phyloP scores from a whole-genome alignment of 441 rosid genomes.

The Breynia disticha region DNA sequence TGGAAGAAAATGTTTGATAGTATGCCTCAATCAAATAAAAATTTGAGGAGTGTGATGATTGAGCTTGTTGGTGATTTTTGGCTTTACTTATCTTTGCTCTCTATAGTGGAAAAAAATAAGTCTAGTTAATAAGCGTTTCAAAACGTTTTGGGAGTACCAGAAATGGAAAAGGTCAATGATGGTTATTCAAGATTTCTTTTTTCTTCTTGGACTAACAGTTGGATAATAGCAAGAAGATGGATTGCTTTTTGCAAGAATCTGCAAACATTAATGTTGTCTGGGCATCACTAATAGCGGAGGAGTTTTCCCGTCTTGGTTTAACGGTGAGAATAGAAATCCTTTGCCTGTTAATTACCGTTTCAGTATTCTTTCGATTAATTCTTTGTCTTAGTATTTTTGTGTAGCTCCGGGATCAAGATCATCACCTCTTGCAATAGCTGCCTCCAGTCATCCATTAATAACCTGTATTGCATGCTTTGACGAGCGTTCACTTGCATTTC shows the following conservation, averaged over 20 bases:
- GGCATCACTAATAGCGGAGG: slow-evolving; percentile 87
- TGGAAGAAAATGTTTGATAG: too few relatives aligned
- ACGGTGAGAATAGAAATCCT: slow-evolving; percentile 47
- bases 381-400: slow-evolving; percentile 71
- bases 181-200: slow-evolving; percentile 20
- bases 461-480: slow-evolving; percentile 85
- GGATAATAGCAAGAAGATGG: slow-evolving; percentile 37
- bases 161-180: slow-evolving; percentile 9
- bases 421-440: slow-evolving; percentile 92
- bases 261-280: slow-evolving; percentile 77
- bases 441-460: slow-evolving; percentile 65
- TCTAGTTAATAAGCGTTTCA: slow-evolving; percentile 2
- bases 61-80: too few relatives aligned
- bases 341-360: slow-evolving; percentile 12
- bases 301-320: slow-evolving; percentile 88
- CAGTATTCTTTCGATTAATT: slow-evolving; percentile 26
- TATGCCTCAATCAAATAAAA: too few relatives aligned
- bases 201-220: slow-evolving; percentile 42
- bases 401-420: slow-evolving; percentile 98
- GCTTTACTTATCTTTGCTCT: too few relatives aligned
- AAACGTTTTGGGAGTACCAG: slow-evolving; percentile 3
- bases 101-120: too few relatives aligned
- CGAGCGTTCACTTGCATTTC: slow-evolving; percentile 94
- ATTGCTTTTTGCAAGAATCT: slow-evolving; percentile 31
- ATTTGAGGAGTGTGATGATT: too few relatives aligned